Percentiles rank a stretch among this genome's conserved stretches.
Evolutionary conservation across 768 basidiomycete genomes (phyloP).

Genomic region (Phanerodontia chrysosporium): DNA sequence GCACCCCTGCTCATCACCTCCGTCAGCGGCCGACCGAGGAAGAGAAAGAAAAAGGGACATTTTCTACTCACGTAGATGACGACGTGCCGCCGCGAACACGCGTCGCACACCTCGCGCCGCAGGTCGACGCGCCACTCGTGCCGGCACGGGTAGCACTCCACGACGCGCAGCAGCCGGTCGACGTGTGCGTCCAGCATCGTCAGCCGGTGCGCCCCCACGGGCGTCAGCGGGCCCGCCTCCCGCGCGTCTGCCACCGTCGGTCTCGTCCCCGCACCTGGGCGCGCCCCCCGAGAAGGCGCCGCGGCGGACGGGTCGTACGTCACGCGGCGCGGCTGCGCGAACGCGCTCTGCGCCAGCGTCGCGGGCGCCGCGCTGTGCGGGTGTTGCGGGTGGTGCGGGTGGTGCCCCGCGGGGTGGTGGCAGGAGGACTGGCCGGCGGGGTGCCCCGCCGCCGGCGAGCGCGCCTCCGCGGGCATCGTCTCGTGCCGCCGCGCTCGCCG

Average conservation of each 20-base stretch:
- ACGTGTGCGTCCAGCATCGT: not conserved
- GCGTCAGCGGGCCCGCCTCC: not conserved
- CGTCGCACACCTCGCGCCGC: constrained; percentile 1
- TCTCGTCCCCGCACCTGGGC: too few relatives aligned
- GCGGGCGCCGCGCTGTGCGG: too few relatives aligned
- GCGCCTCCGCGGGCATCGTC: not conserved
- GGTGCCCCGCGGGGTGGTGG: too few relatives aligned
- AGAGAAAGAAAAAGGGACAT: too few relatives aligned
- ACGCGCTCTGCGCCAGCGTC: not conserved
- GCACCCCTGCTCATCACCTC: not conserved
- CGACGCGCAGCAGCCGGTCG: not conserved
- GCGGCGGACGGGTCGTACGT: too few relatives aligned
- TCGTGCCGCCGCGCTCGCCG: not conserved
- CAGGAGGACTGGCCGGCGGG: too few relatives aligned
- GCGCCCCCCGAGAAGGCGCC: too few relatives aligned
- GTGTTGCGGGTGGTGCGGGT: too few relatives aligned
- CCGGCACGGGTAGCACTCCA: not conserved
- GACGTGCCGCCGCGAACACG: not conserved
- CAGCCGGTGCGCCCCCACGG: not conserved
- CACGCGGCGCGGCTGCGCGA: too few relatives aligned
- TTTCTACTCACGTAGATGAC: constrained; percentile 4
- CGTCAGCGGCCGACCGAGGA: too few relatives aligned
- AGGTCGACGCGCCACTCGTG: constrained; percentile 3
- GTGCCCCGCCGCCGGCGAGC: too few relatives aligned
- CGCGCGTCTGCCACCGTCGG: too few relatives aligned